A percentile compares a stretch with the other conserved stretches of the same genome.
These are phyloP conservation scores for Cordyceps sp. DNA, from an alignment of 2,329 filamentous ascomycete species.

Conservation along the genomic window DNA sequence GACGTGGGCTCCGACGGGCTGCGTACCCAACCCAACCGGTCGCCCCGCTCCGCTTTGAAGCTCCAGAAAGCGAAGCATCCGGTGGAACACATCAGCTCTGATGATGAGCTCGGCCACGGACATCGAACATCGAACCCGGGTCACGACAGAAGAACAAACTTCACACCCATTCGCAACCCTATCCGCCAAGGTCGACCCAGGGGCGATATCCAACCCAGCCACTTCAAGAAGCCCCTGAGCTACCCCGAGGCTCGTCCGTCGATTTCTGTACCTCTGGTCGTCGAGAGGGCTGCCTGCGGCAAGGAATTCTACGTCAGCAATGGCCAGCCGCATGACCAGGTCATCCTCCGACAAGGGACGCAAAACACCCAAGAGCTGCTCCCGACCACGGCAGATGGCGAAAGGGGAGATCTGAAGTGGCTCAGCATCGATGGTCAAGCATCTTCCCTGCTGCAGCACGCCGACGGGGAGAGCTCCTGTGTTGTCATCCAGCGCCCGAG, in stretches of 20 bases:
- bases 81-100: constrained; percentile 14
- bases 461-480: constrained; percentile 4
- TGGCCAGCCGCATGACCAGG: neutral
- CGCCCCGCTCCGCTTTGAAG: too few relatives aligned
- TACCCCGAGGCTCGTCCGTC: neutral
- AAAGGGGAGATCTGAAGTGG: constrained; percentile 1
- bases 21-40: too few relatives aligned
- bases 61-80: too few relatives aligned
- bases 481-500: constrained; percentile 9
- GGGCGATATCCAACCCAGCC: constrained; percentile 12
- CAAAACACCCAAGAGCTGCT: constrained; percentile 2
- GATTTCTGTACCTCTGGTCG: neutral
- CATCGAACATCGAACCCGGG: constrained; percentile 4
- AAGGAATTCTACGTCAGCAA: constrained; percentile 2
- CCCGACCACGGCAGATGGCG: neutral
- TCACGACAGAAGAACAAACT: neutral
- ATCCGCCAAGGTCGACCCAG: constrained; percentile 3
- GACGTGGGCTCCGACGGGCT: too few relatives aligned
- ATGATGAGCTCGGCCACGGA: neutral
- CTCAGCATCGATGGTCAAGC: constrained; percentile 3
- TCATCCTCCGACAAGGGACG: constrained; percentile 1
- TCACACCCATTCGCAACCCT: neutral
- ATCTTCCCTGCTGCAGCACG: too few relatives aligned
- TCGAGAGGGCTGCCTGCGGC: constrained; percentile 11
- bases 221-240: constrained; percentile 2